Conservation (phyloP, 345 rosid species). For the Syzygium aqueum region DNA sequence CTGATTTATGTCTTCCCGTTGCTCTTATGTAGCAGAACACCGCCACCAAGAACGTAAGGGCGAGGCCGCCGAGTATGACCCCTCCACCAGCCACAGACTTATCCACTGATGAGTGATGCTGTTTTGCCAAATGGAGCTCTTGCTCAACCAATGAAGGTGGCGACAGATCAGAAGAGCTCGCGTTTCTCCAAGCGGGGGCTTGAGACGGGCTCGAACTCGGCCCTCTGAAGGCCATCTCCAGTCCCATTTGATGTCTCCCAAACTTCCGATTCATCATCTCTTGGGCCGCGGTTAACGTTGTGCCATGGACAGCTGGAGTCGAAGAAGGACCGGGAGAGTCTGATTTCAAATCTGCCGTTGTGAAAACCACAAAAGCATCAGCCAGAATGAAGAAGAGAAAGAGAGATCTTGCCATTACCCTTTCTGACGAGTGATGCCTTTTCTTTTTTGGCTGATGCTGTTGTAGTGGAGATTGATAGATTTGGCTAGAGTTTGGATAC, state of each 20-base stretch:
- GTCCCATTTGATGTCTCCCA: conserved; percentile 20
- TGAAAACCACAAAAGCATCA: conserved; percentile 13
- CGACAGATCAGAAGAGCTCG: not conserved
- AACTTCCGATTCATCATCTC: conserved; percentile 29
- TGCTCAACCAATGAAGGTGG: not conserved
- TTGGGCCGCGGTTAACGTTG: not conserved
- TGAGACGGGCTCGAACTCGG: conserved; percentile 12
- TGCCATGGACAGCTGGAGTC: not conserved
- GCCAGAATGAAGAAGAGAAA: conserved; percentile 21
- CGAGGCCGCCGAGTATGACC: conserved; percentile 70
- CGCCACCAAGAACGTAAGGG: conserved; percentile 51
- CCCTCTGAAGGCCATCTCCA: not conserved
- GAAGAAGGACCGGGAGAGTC: conserved; percentile 17
- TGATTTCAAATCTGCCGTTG: conserved; percentile 12
- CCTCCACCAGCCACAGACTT: conserved; percentile 79
- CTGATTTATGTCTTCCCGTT: conserved; percentile 40
- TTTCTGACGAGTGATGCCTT: not conserved
- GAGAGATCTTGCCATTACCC: conserved; percentile 13
- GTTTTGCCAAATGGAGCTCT: not conserved
- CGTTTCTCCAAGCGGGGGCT: not conserved
- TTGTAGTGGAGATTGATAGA: not conserved
- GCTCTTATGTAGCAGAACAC: conserved; percentile 70
- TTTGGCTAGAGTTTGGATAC: not conserved
- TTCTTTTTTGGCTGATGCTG: not conserved
- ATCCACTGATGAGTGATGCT: conserved; percentile 40